Evolutionary conservation across 2,329 filamentous ascomycete genomes (phyloP), one percentile per base, ranked within the genome.

Genomic region (Alternaria burnsii): DNA sequence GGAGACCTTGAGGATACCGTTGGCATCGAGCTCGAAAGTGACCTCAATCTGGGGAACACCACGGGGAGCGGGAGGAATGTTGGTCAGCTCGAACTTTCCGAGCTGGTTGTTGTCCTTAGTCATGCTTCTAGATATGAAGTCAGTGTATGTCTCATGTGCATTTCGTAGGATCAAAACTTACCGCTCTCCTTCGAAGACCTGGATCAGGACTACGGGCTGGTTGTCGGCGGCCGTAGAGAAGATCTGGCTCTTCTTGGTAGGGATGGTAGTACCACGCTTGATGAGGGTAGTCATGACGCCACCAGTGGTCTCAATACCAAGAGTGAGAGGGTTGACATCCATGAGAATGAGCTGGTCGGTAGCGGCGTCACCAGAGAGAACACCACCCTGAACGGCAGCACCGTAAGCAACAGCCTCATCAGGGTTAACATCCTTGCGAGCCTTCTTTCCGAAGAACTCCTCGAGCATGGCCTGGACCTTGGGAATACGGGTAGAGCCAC

Each of bases 1-100:
- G 69, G 91, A 92, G 66, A 99, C 95, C 87, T 96, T 94, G 70
- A 99, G 89, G 75, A 99, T 97, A 86, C 95, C 94, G 83, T 99
- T 98, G 85, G 93, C 94, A 76, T 99, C 94, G 60, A 99, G 90
- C 82, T 97, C 93, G 81, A 99, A 99, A 32, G 92, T 92, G 73
- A 99, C 95, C 84, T 99, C 95, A 65, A 99, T 98, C 83, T 98
- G 94, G 66, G 95, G 95, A 80, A 97, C 93, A 79, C 95, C 95
- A 81, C 95, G 93, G 71, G 94, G 94, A 56, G 95, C 94, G 20
- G 95, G 91, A 69, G 94, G 94, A 70, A 99, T 98, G 78, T 92
- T 91, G 66, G 93, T 97, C 64, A 99, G 89, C 85, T 98, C 95
- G 80, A 99, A 98, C 85, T 97, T 97, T 83, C 95, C 95, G 73